Base-by-base conservation (phyloP, 768 basidiomycete species). In the Termitomyces sp. region DNA sequence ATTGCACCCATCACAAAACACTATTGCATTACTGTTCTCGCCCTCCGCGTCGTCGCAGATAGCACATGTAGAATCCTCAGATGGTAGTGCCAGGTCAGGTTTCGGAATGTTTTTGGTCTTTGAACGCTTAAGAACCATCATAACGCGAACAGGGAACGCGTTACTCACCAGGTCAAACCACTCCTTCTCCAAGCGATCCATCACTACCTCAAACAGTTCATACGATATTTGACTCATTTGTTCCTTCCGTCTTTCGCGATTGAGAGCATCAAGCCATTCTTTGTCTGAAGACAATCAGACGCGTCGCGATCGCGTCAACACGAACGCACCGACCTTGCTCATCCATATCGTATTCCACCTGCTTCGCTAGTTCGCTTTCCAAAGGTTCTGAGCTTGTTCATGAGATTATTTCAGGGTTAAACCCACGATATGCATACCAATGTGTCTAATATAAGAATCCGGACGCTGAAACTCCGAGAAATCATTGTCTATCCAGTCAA, bases 291-390 rank as follows among this genome's bases (percentile, higher is more conserved):
- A 59, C 16, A 44, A 48, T 58, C 15, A 55, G 39, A 44, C 20
- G 48, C 53, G 42, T 48, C 18, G 58, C 42, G 7, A 24, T 40
- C 18, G 46, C 33, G 46, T 59, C 40, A 35, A 64, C 60, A 49
- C 55, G 61, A 55, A 56, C 20, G 12, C 11, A 67, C 79, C 20
- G 40, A 90, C 94, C 96, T 85, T 98, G 96, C 71, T 98, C 97
- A 70, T 98, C 97, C 95, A 99, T 98, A 71, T 98, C 97, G 79
- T 99, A 99, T 73, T 98, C 97, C 24, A 99, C 96, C 66, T 96
- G 94, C 42, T 86, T 84, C 7, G 90, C 90, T 18, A 98, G 84
- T 65, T 99, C 97, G 51, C 85, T 87, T 71, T 99, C 96, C 65
- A 97, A 78, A 0, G 96, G 96, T 68, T 97, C 95, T 93, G 69